These are phyloP conservation scores for Candida schatavii DNA, from an alignment of 805 yeast species.

Conservation along the genomic window DNA sequence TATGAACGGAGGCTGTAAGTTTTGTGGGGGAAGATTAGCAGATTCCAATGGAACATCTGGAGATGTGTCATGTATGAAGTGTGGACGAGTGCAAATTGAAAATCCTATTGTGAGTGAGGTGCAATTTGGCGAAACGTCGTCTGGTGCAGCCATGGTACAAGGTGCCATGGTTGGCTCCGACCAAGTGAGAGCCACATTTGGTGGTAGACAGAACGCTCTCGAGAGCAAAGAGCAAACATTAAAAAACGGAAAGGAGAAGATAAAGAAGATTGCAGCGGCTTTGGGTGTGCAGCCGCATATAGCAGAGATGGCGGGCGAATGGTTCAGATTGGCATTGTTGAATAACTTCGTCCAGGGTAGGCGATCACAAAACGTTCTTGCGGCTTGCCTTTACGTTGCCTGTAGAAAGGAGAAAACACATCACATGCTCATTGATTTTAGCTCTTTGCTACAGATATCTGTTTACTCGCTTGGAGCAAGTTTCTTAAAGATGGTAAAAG, in stretches of 20 bases:
- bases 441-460: slow-evolving; percentile 83
- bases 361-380: slow-evolving; percentile 89
- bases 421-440: slow-evolving; percentile 94
- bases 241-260: slow-evolving; percentile 75
- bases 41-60: slow-evolving; percentile 40
- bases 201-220: slow-evolving; percentile 68
- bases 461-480: slow-evolving; percentile 97
- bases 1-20: slow-evolving; percentile 1
- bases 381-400: slow-evolving; percentile 92
- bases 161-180: slow-evolving; percentile 92
- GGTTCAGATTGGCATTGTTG: slow-evolving; percentile 85
- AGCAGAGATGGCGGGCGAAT: slow-evolving; percentile 80
- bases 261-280: slow-evolving; percentile 76
- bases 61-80: slow-evolving; percentile 73
- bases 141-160: slow-evolving; percentile 94
- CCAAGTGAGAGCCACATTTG: slow-evolving; percentile 68
- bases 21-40: slow-evolving; percentile 2
- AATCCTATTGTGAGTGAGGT: slow-evolving; percentile 95
- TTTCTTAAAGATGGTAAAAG: slow-evolving; percentile 87
- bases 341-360: slow-evolving; percentile 97
- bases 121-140: slow-evolving; percentile 85
- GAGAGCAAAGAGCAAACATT: slow-evolving; percentile 90
- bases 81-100: slow-evolving; percentile 89
- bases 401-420: slow-evolving; percentile 89
- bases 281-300: slow-evolving; percentile 80